Evolutionary conservation across 2,329 filamentous ascomycete species (phyloP).

Genomic region (Purpureocillium lavendulum): DNA sequence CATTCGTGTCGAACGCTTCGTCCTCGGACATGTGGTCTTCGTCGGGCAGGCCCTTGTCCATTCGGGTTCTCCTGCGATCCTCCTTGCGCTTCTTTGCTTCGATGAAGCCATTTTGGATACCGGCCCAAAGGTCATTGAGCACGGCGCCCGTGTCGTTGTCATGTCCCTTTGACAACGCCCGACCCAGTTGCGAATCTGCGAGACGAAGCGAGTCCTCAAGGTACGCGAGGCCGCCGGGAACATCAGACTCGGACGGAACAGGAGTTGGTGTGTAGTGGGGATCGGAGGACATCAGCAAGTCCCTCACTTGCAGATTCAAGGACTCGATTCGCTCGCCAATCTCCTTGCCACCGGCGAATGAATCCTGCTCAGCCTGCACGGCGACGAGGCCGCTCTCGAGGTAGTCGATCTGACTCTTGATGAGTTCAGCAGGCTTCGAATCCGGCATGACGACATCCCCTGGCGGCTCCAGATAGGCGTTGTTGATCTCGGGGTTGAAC

Average conservation of each 20-base stretch:
- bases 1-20: slow-evolving; percentile 47
- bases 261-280: slow-evolving; percentile 50
- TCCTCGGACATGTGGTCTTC: slow-evolving; percentile 57
- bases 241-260: slow-evolving; percentile 41
- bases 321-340: slow-evolving; percentile 47
- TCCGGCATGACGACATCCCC: slow-evolving; percentile 15
- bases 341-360: slow-evolving; percentile 20
- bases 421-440: slow-evolving; percentile 34
- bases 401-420: slow-evolving; percentile 58
- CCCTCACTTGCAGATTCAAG: slow-evolving; percentile 57
- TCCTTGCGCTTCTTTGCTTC: slow-evolving; percentile 46
- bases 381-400: slow-evolving; percentile 57
- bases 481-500: slow-evolving; percentile 48
- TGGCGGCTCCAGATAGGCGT: slow-evolving; percentile 35
- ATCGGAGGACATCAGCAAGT: slow-evolving; percentile 42
- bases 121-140: slow-evolving; percentile 48
- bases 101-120: slow-evolving; percentile 41
- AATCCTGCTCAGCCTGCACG: slow-evolving; percentile 50
- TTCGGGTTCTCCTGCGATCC: slow-evolving; percentile 41
- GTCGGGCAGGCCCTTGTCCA: slow-evolving; percentile 47
- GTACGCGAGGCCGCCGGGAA: slow-evolving; percentile 62
- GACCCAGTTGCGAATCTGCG: slow-evolving; percentile 35
- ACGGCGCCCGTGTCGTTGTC: slow-evolving; percentile 47
- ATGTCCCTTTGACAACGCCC: slow-evolving; percentile 20
- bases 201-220: slow-evolving; percentile 52